Evolutionary conservation across 805 yeast genomes (phyloP), one percentile per base, ranked within the genome.

Genomic region (Geotrichum ghanense): DNA sequence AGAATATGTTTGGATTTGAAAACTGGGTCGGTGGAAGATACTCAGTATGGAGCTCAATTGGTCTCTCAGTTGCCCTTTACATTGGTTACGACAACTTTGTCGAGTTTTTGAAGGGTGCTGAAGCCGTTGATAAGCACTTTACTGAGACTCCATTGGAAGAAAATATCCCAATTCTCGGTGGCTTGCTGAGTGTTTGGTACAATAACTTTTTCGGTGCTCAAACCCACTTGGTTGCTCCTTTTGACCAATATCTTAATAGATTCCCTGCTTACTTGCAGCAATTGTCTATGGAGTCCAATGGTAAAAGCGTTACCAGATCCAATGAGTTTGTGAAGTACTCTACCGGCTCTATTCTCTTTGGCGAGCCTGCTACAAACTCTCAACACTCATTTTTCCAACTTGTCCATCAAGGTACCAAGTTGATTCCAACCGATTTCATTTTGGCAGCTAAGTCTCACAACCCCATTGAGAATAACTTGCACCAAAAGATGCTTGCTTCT

Each of bases 41-140:
- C 81, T 92, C 98, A n/a, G 98, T 92, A 52, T 92, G 99, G 99
- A 85, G 95, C 40, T 94, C 98, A 53, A 92, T 92, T 67, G 99
- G 99, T 52, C 78, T 92, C 58, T 85, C 96, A 23, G 90, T 92
- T 53, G 95, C 95, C 59, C 71, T 92, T 57, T 92, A 83, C 78
- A 82, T 92, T 66, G 99, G 99, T 55, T 92, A 65, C 67, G 97
- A 92, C 54, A 85, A 88, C 77, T 92, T 92, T 61, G 90, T 85
- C 53, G 76, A 76, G 51, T 87, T 92, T 78, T 75, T 92, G 61
- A 84, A 82, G 69, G 99, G 99, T 73, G 98, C 96, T 53, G 95
- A 92, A 73, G 95, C 97, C 45, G 81, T 89, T 61, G 99, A 92
- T 74, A 71, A 81, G 61, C 97, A 92, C 70, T 92, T 92, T 73